phyloP scores from a whole-genome alignment of 2,329 filamentous ascomycete genomes.

The Paraconiothyrium brasiliense region DNA sequence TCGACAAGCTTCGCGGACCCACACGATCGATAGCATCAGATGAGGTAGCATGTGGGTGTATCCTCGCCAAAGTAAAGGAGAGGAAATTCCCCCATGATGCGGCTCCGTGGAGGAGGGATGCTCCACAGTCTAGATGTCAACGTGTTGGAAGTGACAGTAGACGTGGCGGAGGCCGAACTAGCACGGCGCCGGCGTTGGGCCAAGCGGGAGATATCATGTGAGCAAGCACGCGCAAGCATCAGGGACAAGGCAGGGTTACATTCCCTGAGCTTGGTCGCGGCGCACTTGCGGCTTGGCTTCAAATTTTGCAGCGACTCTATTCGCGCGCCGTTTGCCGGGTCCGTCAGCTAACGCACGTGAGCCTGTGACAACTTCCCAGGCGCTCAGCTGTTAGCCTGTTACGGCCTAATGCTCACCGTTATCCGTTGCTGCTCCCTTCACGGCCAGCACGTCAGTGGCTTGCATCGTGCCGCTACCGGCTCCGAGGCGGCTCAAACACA shows the following conservation, averaged over 20 bases:
- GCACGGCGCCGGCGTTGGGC: background rate
- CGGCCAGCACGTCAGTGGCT: conserved; percentile 6
- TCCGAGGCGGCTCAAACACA: conserved; percentile 12
- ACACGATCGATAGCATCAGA: background rate
- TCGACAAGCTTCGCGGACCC: background rate
- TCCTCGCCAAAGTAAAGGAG: background rate
- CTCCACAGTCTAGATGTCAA: background rate
- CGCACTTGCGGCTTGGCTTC: conserved; percentile 9
- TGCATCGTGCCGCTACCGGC: background rate
- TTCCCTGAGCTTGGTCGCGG: conserved; percentile 3
- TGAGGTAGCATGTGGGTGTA: background rate
- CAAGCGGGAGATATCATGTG: background rate
- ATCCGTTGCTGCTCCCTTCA: background rate
- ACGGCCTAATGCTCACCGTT: background rate
- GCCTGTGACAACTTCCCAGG: background rate
- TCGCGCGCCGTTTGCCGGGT: background rate
- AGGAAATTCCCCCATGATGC: too few species aligned
- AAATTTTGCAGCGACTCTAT: background rate
- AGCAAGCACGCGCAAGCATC: conserved; percentile 5
- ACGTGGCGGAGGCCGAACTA: background rate
- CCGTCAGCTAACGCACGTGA: conserved; percentile 13
- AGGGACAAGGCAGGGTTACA: conserved; percentile 9
- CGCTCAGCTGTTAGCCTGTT: background rate
- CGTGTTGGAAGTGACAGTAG: background rate
- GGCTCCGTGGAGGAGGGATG: background rate